phyloP scores from a whole-genome alignment of 2,329 filamentous ascomycete species.

The Parastagonospora avenae region DNA sequence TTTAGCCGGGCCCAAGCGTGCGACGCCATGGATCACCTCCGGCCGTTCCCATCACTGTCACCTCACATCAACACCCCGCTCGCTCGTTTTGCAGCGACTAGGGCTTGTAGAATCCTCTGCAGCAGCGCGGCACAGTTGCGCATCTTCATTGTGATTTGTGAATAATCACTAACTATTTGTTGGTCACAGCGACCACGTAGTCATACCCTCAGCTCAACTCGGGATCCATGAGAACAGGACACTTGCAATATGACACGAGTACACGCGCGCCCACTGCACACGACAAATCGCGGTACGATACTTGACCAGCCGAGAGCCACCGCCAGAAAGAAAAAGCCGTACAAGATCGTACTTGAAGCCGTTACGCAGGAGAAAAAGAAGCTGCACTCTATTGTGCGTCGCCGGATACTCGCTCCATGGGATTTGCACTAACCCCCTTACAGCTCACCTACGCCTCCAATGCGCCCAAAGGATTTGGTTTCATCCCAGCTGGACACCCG shows the following conservation, averaged over 20 bases:
- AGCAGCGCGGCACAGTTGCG: slow-evolving; percentile 13
- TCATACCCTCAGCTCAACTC: slow-evolving; percentile 8
- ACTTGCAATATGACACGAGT: slow-evolving; percentile 33
- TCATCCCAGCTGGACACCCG: slow-evolving; percentile 65
- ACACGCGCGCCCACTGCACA: slow-evolving; percentile 25
- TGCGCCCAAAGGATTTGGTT: slow-evolving; percentile 64
- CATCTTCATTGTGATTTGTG: slow-evolving; percentile 11
- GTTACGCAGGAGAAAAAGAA: slow-evolving; percentile 66
- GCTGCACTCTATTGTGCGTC: slow-evolving; percentile 56
- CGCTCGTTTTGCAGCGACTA: slow-evolving; percentile 23
- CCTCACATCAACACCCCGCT: slow-evolving; percentile 20
- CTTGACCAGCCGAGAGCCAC: slow-evolving; percentile 30
- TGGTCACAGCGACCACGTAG: slow-evolving; percentile 3
- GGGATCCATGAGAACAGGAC: slow-evolving; percentile 16
- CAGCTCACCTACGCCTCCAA: slow-evolving; percentile 62
- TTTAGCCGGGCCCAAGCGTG: slow-evolving; percentile 12
- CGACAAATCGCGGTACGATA: slow-evolving; percentile 18
- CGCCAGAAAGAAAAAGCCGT: slow-evolving; percentile 49
- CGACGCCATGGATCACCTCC: slow-evolving; percentile 4
- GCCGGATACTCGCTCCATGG: slow-evolving; percentile 6
- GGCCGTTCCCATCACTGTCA: slow-evolving; percentile 7
- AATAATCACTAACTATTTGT: slow-evolving; percentile 23
- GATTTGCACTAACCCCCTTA: slow-evolving; percentile 38
- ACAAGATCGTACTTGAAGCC: slow-evolving; percentile 65
- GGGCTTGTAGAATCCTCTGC: slow-evolving; percentile 26